Base-by-base conservation (phyloP, 805 yeast species). In the Wickerhamiella bombiphila region DNA sequence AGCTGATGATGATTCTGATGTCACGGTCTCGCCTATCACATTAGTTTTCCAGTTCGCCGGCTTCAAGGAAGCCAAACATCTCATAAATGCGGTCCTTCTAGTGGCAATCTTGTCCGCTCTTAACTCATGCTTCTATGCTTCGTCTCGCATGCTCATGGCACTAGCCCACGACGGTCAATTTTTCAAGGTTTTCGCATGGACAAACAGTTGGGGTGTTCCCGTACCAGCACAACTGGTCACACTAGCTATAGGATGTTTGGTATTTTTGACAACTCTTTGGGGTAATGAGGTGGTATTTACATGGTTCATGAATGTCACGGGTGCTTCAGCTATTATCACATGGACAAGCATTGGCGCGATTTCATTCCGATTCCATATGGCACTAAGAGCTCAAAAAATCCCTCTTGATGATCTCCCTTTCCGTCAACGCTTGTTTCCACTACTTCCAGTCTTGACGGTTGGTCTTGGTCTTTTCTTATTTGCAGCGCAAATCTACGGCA, bases 71-170 rank as follows among this genome's bases (percentile, higher is more conserved):
- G 55, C 57, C 29, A 51, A 58, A 7, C 56, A 74, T 47, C 61
- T 72, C 44, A 62, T 72, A 44, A 72, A 72, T 43, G 70, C 80
- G 0, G 65, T 76, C 45, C 66, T 76, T 43, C 58, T 74, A 43
- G 50, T 74, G n/a, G 73, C 77, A 3, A 70, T 78, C 47, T 55
- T 76, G 29, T 69, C 77, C 19, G 75, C 82, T 4, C 69, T 75
- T 46, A 76, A 75, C 58, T 65, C 76, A 31, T 70, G 76, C 32
- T 70, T 74, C 38, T 76, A 71, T 52, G 66, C 74, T 49, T 76
- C 76, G 2, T 69, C 79, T 6, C 64, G 82, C 53, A 65, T 79
- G 11, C 60, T 76, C 9, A 70, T 73, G 44, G 68, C 70, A 29
- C 62, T 75, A 60, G 71, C 80, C 2, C 59, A 63, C 35, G 74